Base-by-base conservation (phyloP, 495 filamentous ascomycete genomes). In the Aspergillus mulundensis region DNA sequence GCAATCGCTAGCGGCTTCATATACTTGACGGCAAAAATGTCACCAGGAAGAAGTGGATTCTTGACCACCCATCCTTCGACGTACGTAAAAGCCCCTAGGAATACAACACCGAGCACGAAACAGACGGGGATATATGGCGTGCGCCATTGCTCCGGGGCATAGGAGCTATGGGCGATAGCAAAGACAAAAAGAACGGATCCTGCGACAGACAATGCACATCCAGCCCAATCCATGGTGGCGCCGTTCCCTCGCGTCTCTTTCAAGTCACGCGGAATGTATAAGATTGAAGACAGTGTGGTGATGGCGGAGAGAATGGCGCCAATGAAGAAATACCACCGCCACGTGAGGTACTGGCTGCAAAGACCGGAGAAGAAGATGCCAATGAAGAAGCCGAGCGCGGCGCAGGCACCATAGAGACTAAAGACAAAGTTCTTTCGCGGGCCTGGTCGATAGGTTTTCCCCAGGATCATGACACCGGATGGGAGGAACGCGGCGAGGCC, bases 361-460 rank as follows among this genome's bases (percentile, higher is more conserved):
- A 90, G 23, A 0, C 90, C 91, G 6, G 89, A 88, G 48, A 91
- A 81, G 66, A 94, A 89, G 43, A 95, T 89, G 1, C 91, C 91
- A 8, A 82, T 63, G 60, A 89, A 95, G 72, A 95, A 95, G 0
- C 91, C 91, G 0, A 92, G 58, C 0, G 86, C 84, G 0, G 90
- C 89, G 57, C 83, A 84, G 0, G 86, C 87, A 1, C 90, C 88
- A 66, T 93, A 95, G 0, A 94, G 68, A 41, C 84, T 84, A 66
- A 95, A 95, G 0, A 94, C 82, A 14, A 94, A 59, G 62, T 95
- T 96, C 72, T 95, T 95, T 11, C 91, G 76, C 7, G 89, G 89
- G 0, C 90, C 91, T 0, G 91, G 91, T 7, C 91, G 79, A 63
- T 96, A 96, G 2, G 83, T 83, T 62, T 84, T 87, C 2, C 89